Evolutionary conservation across 2,329 filamentous ascomycete genomes (phyloP), one percentile per base, ranked within the genome.

Genomic region (Dothistroma pini): DNA sequence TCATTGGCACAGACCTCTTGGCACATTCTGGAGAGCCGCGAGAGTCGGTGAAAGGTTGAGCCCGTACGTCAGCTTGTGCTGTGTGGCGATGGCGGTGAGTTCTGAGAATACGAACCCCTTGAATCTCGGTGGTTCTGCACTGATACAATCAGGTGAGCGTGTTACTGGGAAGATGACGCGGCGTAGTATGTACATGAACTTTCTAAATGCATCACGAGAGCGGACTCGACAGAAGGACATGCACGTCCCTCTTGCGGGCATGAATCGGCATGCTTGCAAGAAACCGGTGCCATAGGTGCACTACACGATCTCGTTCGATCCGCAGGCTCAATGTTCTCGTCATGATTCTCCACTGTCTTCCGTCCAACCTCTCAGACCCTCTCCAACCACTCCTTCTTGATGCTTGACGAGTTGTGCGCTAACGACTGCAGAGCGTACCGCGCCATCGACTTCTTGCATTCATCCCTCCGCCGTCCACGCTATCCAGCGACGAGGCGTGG

Each of bases 1-100:
- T 29, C 1, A 8, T 31, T 29, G 2, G 22, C 9, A 4, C 19
- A 66, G 64, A 57, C 66, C 64, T 49, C 70, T 91, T 69, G 91
- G 91, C 56, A 88, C 96, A 64, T 96, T 97, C 75, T 99, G 95
- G 95, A 97, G 97, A 78, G 92, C 87, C 66, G 95, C 95, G 29
- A 84, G 95, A 66, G 87, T 99, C 74, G 95, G 95, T 41, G 95
- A 99, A 80, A 81, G 95, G 66, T 76, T 99, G 68, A 97, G 92
- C 75, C 95, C 95, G 48, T 97, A 97, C 76, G 91, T 99, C 71
- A 96, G 91, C 79, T 81, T 97, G 74, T 96, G 91, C 75, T 97
- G 93, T 75, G 82, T 97, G 34, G 77, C 91, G 70, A 97, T 99
- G 93, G 95, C 95, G 67, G 95, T 97, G 75, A 78, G 84, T 80